A percentile compares a stretch with the other conserved stretches of the same genome.
Conservation (phyloP, 2,329 filamentous ascomycete species). For the Verticillium longisporum region DNA sequence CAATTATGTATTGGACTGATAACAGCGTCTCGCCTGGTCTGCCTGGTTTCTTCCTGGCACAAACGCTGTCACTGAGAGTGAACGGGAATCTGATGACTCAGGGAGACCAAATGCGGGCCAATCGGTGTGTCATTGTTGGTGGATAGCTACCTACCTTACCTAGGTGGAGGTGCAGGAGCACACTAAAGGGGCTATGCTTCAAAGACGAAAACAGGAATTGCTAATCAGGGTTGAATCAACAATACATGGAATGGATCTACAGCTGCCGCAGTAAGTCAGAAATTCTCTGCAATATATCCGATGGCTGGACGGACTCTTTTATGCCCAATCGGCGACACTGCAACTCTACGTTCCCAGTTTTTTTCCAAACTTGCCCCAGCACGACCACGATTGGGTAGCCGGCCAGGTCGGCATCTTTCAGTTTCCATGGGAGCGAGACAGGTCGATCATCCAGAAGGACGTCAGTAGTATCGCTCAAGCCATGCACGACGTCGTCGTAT, state of each 20-base stretch:
- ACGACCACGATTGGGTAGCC: conserved; percentile 83
- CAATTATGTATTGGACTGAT: neutral
- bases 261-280: conserved; percentile 43
- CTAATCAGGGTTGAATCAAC: neutral
- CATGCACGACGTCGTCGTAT: conserved; percentile 51
- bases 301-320: neutral
- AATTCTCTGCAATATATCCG: conserved; percentile 21
- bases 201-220: neutral
- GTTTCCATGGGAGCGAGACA: conserved; percentile 70
- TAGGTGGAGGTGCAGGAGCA: no score
- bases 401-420: conserved; percentile 81
- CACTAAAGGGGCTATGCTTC: no score
- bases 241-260: conserved; percentile 22
- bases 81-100: neutral
- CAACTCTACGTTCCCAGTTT: conserved; percentile 59
- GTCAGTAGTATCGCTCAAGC: conserved; percentile 38
- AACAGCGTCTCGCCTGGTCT: neutral
- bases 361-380: conserved; percentile 64
- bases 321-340: conserved; percentile 66
- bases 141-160: no score
- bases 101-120: neutral
- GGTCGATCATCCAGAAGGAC: conserved; percentile 67
- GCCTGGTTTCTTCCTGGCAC: neutral
- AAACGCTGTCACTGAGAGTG: neutral
- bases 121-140: no score